These are phyloP conservation scores for Fusarium palustre DNA, from an alignment of 2,329 filamentous ascomycete species.

Conservation along the genomic window DNA sequence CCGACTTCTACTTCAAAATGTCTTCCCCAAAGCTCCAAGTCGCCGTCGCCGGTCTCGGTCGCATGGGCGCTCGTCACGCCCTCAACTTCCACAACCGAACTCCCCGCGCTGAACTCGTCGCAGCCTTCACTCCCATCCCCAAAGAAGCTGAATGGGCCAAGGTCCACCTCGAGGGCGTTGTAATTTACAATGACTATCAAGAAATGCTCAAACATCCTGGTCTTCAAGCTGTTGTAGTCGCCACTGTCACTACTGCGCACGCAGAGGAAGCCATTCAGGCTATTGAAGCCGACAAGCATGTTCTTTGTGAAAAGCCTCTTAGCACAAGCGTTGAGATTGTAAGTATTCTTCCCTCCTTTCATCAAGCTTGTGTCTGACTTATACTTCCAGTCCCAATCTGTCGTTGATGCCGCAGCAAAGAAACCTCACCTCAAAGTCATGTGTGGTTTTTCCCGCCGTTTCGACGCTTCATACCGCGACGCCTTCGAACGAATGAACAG, in stretches of 20 bases:
- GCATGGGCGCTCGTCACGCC: slow-evolving; percentile 46
- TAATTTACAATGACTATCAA: slow-evolving; percentile 42
- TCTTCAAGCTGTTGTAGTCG: slow-evolving; percentile 44
- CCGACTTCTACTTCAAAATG: slow-evolving; percentile 23
- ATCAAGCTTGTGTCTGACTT: not conserved
- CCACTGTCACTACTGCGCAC: slow-evolving; percentile 45
- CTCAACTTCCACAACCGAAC: slow-evolving; percentile 46
- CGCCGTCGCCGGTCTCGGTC: slow-evolving; percentile 44
- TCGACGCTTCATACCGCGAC: slow-evolving; percentile 74
- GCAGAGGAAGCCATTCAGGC: slow-evolving; percentile 46
- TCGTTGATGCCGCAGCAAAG: slow-evolving; percentile 66
- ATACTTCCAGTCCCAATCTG: slow-evolving; percentile 63
- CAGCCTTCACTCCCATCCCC: slow-evolving; percentile 44
- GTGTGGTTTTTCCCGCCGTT: slow-evolving; percentile 57
- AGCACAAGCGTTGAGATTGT: slow-evolving; percentile 63
- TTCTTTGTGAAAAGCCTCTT: slow-evolving; percentile 46
- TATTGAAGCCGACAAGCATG: slow-evolving; percentile 45
- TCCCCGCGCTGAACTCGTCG: slow-evolving; percentile 43
- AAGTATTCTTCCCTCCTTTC: slow-evolving; percentile 37
- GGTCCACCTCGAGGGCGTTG: slow-evolving; percentile 41
- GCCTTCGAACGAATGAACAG: slow-evolving; percentile 64
- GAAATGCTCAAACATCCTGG: slow-evolving; percentile 47
- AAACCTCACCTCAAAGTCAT: slow-evolving; percentile 74
- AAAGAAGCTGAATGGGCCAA: slow-evolving; percentile 45
- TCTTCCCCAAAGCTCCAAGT: slow-evolving; percentile 43